phyloP scores from a whole-genome alignment of 1,139 yeast genomes.

The Arxiozyma bovina region DNA sequence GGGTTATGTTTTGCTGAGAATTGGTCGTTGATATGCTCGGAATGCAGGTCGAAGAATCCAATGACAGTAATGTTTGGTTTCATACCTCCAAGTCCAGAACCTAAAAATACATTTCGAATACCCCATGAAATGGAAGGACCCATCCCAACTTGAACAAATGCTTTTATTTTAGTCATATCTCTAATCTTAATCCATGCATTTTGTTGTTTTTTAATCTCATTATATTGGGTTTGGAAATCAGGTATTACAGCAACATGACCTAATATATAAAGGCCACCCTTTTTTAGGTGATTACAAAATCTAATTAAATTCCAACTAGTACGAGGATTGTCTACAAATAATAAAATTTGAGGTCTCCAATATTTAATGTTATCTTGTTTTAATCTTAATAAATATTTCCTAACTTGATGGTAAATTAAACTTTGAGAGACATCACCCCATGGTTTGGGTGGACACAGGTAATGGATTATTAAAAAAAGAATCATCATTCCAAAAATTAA shows the following conservation, averaged over 20 bases:
- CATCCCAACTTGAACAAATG: conserved; percentile 84
- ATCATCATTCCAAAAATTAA: conserved; percentile 58
- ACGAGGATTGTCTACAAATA: conserved; percentile 83
- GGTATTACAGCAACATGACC: conserved; percentile 74
- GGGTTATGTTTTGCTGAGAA: conserved; percentile 7
- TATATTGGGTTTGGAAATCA: conserved; percentile 50
- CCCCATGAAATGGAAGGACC: conserved; percentile 93
- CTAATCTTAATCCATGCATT: conserved; percentile 78
- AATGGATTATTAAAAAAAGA: conserved; percentile 72
- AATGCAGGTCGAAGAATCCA: conserved; percentile 60
- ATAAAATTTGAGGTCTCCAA: conserved; percentile 91
- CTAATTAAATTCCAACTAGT: conserved; percentile 84
- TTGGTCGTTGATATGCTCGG: not conserved
- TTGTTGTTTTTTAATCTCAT: conserved; percentile 63
- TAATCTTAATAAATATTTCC: conserved; percentile 74
- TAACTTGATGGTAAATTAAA: conserved; percentile 87
- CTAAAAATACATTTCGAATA: conserved; percentile 81
- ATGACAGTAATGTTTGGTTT: conserved; percentile 87
- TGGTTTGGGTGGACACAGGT: conserved; percentile 84
- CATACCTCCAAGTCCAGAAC: conserved; percentile 96
- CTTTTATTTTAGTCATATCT: conserved; percentile 70
- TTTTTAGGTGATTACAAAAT: conserved; percentile 90
- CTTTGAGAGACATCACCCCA: conserved; percentile 98
- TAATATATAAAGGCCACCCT: conserved; percentile 83
- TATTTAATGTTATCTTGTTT: conserved; percentile 89